These are phyloP conservation scores for Lactarius deliciosus DNA, from an alignment of 768 basidiomycete genomes.

Conservation along the genomic window DNA sequence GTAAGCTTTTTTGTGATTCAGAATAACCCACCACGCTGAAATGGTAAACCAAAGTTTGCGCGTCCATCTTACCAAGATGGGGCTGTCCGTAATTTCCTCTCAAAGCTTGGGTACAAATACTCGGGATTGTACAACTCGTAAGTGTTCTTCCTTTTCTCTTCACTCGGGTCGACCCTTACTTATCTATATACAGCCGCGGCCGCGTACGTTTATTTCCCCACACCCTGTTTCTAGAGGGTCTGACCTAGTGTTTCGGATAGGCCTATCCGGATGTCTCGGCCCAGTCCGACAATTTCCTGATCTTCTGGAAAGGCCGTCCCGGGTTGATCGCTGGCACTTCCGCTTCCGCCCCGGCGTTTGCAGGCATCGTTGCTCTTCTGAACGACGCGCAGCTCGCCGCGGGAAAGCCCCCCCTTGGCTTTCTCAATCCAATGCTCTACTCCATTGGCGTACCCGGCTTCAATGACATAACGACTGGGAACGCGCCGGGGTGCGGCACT, in stretches of 20 bases:
- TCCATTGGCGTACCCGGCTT: slow-evolving; percentile 31
- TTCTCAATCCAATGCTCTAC: slow-evolving; percentile 42
- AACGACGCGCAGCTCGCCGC: slow-evolving; percentile 38
- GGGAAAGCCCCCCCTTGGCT: slow-evolving; percentile 38
- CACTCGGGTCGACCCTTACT: not conserved
- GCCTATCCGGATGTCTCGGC: slow-evolving; percentile 65
- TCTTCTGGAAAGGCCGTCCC: slow-evolving; percentile 38
- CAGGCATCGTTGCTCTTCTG: slow-evolving; percentile 60
- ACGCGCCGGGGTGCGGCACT: slow-evolving; percentile 42
- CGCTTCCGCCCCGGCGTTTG: slow-evolving; percentile 61
- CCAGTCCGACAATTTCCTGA: slow-evolving; percentile 49
- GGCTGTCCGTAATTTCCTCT: slow-evolving; percentile 46
- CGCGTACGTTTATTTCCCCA: slow-evolving; percentile 43
- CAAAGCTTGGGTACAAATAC: slow-evolving; percentile 45
- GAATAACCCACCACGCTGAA: not conserved
- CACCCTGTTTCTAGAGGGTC: not conserved
- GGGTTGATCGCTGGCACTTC: slow-evolving; percentile 54
- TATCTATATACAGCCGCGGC: slow-evolving; percentile 35
- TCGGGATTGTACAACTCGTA: slow-evolving; percentile 59
- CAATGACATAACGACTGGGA: slow-evolving; percentile 41
- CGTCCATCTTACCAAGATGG: slow-evolving; percentile 52
- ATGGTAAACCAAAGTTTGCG: slow-evolving; percentile 45
- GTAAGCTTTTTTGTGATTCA: slow-evolving; percentile 38
- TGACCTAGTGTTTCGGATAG: slow-evolving; percentile 38
- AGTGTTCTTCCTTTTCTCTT: slow-evolving; percentile 35